Base-by-base conservation (phyloP, 2,329 filamentous ascomycete genomes). In the Colletotrichum higginsianum region DNA sequence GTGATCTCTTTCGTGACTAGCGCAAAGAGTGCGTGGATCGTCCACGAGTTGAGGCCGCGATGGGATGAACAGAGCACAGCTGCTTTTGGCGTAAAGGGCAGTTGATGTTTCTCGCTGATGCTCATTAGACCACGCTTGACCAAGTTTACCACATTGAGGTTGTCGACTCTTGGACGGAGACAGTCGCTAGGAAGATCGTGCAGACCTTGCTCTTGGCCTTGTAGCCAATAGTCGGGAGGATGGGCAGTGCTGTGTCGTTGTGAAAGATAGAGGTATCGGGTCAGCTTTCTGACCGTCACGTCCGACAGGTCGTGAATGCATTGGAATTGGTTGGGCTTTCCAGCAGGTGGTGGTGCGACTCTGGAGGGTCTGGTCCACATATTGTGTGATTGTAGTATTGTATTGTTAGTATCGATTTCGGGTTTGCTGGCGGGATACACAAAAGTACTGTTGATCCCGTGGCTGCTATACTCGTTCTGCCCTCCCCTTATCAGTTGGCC, bases 21-120 rank as follows among this genome's bases (percentile, higher is more conserved):
- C 21, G 82, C 60, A 75, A 85, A 85, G n/a, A 87, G 75, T 21
- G 80, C 79, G 53, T 82, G 83, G 18, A 88, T 82, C 13, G 87
- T 73, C 49, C 79, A 81, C 0, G 84, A 79, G 50, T 87, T 80
- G 5, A 88, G 80, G 0, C 46, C 64, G 30, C 79, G 74, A 74
- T 88, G 86, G 4, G 75, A 75, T 7, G 63, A 16, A 73, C 86
- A 88, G 4, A 88, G 78, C 9, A 79, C 75, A 15, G 83, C 82
- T 13, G 73, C 74, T 18, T 79, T 75, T 7, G 78, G 73, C 9
- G 78, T 65, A 52, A 75, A 73, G 1, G 76, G 66, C 2, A 79
- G 70, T 44, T 74, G 73, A 58, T 78, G 69, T 21, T 75, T 68
- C 64, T 80, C 78, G n/a, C 73, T 75, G 16, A 84, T 65, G 50